Evolutionary conservation across 371 early-diverging fungal genomes (phyloP).

Genomic region (Batkoa obscura): DNA sequence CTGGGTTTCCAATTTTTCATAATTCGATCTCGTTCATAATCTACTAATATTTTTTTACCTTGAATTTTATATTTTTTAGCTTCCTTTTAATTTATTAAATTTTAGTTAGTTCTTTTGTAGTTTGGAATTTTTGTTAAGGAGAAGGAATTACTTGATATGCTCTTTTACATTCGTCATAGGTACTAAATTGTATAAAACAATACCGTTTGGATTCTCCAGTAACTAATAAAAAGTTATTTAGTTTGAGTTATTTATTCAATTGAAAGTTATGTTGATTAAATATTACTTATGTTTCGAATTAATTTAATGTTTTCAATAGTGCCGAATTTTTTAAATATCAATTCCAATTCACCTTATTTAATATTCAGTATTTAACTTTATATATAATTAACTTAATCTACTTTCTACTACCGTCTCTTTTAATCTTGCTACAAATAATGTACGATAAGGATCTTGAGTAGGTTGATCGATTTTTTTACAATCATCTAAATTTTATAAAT

Average conservation of each 20-base stretch:
- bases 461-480: too few species aligned
- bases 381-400: too few species aligned
- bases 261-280: too few species aligned
- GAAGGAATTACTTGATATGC: not conserved
- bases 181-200: not conserved
- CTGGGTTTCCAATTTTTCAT: constrained; percentile 39
- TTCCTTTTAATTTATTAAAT: not conserved
- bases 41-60: constrained; percentile 24
- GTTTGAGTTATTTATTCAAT: not conserved
- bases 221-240: not conserved
- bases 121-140: too few species aligned
- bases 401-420: too few species aligned
- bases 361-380: too few species aligned
- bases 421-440: not conserved
- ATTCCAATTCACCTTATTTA: not conserved
- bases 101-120: too few species aligned
- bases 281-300: not conserved
- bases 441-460: not conserved
- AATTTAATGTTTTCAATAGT: not conserved
- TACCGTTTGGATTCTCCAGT: not conserved
- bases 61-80: constrained; percentile 19
- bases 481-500: too few species aligned
- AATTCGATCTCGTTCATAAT: constrained; percentile 28
- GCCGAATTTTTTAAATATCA: not conserved
- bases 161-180: not conserved